Percentiles rank a stretch among this genome's conserved stretches.
Conservation (phyloP, 192 early-diverging fungal genomes). For the Phycomyces nitens region DNA sequence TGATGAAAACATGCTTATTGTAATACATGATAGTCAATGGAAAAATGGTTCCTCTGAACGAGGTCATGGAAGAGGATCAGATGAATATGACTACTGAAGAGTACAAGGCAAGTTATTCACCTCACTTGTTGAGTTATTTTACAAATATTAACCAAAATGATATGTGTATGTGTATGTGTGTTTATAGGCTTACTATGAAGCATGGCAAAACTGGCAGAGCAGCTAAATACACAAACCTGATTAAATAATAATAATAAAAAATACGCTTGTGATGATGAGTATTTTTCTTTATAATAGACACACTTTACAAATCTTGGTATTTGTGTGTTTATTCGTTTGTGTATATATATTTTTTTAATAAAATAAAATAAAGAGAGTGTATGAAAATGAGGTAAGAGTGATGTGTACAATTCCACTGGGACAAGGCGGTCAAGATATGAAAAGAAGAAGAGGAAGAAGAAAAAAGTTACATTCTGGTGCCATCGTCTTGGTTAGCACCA, state of each 20-base stretch:
- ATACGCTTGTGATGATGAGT: too few species aligned
- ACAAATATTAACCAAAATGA: not conserved
- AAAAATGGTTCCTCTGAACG: constrained; percentile 43
- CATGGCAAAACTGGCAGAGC: constrained; percentile 30
- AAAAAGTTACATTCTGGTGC: not conserved
- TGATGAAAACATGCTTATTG: too few species aligned
- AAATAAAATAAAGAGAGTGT: too few species aligned
- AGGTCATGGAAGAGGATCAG: constrained; percentile 53
- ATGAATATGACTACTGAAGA: constrained; percentile 53
- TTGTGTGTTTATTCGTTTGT: too few species aligned
- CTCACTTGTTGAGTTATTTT: not conserved
- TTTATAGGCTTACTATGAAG: constrained; percentile 37
- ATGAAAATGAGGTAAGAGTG: too few species aligned
- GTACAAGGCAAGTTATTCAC: constrained; percentile 34
- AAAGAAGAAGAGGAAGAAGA: not conserved
- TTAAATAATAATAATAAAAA: too few species aligned
- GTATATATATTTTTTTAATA: too few species aligned
- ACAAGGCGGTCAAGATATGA: not conserved
- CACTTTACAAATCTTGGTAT: too few species aligned
- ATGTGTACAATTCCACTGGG: too few species aligned
- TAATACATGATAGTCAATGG: constrained; percentile 42
- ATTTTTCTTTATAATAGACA: too few species aligned
- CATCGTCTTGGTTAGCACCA: not conserved
- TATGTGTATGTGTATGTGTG: not conserved
- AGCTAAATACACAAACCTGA: too few species aligned